Evolutionary conservation across 2,329 filamentous ascomycete genomes (phyloP), one percentile per base, ranked within the genome.

Genomic region (Botryotinia narcissicola): DNA sequence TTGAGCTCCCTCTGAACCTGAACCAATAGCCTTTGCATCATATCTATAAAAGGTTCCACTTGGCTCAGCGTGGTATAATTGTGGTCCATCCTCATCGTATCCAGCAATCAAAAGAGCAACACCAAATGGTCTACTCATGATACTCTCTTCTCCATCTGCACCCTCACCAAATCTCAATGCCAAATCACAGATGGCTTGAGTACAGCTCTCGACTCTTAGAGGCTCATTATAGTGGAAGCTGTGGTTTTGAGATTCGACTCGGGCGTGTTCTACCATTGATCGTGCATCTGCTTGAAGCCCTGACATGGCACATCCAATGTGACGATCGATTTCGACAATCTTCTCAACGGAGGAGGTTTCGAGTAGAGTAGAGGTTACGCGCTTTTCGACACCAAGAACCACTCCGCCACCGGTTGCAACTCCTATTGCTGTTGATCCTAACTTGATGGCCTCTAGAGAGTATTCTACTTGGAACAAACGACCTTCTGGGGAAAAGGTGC

Each of bases 391-490:
- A 79, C 96, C 96, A 70, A 99, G 92, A 82, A 99, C 92, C 75
- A 98, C 95, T 81, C 96, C 96, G 83, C 97, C 93, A 74, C 93
- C 93, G 67, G 96, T 99, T 80, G 96, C 94, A 78, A 99, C 95
- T 80, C 96, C 96, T 86, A 99, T 99, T 82, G 96, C 96, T 79
- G 96, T 99, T 81, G 93, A 97, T 79, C 96, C 96, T 79, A 98
- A 93, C 88, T 99, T 99, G 90, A 99, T 99, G 85, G 96, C 96
- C 88, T 99, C 96, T 84, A 99, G 92, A 75, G 96, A 98, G 90
- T 99, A 99, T 92, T 99, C 96, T 87, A 99, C 96, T 87, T 99
- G 96, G 90, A 99, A 99, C 84, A 99, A 93, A 85, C 96, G 96
- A 82, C 96, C 96, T 89, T 99, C 96, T 75, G 96, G 96, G 80